Evolutionary conservation across 2,329 filamentous ascomycete species (phyloP).

Genomic region (Phaeosphaeriaceae sp.): DNA sequence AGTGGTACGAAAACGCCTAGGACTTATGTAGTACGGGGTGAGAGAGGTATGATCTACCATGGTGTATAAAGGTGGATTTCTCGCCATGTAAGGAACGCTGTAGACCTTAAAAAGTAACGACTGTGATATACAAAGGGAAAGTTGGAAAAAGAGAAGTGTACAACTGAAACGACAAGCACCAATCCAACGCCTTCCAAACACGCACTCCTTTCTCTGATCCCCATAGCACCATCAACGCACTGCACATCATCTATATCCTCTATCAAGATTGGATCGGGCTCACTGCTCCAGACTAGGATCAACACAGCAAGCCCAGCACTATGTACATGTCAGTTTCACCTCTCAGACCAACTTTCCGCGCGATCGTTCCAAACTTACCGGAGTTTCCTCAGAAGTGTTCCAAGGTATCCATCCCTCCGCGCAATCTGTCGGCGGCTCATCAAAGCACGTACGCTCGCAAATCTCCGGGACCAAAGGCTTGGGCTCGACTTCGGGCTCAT

Average conservation of each 20-base stretch:
- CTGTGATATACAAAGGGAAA: not conserved
- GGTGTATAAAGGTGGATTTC: not conserved
- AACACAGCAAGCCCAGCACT: not conserved
- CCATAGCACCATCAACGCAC: not conserved
- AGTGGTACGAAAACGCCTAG: conserved; percentile 39
- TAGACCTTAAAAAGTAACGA: not conserved
- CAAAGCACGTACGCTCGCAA: not conserved
- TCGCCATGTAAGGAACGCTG: not conserved
- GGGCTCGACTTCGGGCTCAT: not conserved
- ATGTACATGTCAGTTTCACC: not conserved
- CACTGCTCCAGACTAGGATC: not conserved
- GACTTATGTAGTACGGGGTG: not conserved
- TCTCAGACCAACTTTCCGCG: not conserved
- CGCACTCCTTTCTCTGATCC: not conserved
- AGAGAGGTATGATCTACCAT: not conserved
- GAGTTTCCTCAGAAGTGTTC: not conserved
- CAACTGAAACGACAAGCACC: too few relatives aligned
- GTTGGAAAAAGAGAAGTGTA: too few relatives aligned
- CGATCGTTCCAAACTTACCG: not conserved
- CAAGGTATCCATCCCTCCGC: not conserved
- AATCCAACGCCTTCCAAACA: not conserved
- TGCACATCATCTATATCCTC: not conserved
- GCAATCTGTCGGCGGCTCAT: not conserved
- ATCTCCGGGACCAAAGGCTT: not conserved
- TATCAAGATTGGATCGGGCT: not conserved